phyloP scores from a whole-genome alignment of 495 filamentous ascomycete species.

The Penicillium subrubescens region DNA sequence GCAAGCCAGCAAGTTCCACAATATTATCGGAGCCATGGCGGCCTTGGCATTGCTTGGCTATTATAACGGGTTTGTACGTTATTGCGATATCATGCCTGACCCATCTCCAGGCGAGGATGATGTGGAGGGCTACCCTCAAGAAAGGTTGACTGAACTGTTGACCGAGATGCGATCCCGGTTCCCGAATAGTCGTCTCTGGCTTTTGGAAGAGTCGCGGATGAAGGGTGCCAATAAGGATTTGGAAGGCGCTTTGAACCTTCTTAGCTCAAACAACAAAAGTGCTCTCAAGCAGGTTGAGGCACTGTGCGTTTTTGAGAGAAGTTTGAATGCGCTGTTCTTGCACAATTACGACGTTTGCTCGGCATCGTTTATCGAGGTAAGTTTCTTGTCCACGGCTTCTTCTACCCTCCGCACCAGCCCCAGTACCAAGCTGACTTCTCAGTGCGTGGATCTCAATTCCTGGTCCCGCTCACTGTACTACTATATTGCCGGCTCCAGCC shows the following conservation, averaged over 20 bases:
- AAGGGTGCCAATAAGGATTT: conserved; percentile 67
- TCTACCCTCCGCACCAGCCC: neutral
- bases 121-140: conserved; percentile 70
- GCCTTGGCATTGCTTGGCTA: conserved; percentile 79
- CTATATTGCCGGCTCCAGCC: conserved; percentile 77
- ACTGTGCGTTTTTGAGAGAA: conserved; percentile 80
- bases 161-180: conserved; percentile 74
- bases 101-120: conserved; percentile 51
- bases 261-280: conserved; percentile 59
- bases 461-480: conserved; percentile 92
- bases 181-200: conserved; percentile 83
- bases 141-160: conserved; percentile 68
- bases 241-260: conserved; percentile 64
- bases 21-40: conserved; percentile 89
- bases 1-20: conserved; percentile 85
- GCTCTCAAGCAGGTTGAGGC: conserved; percentile 84
- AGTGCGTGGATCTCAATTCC: conserved; percentile 81
- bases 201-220: conserved; percentile 86
- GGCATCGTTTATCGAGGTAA: conserved; percentile 67
- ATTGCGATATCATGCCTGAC: conserved; percentile 82
- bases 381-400: neutral
- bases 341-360: conserved; percentile 73
- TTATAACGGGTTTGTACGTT: conserved; percentile 82
- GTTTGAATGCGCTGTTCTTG: conserved; percentile 75
- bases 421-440: neutral